Base-by-base conservation (phyloP, 2,329 filamentous ascomycete species). In the Talaromyces funiculosus region DNA sequence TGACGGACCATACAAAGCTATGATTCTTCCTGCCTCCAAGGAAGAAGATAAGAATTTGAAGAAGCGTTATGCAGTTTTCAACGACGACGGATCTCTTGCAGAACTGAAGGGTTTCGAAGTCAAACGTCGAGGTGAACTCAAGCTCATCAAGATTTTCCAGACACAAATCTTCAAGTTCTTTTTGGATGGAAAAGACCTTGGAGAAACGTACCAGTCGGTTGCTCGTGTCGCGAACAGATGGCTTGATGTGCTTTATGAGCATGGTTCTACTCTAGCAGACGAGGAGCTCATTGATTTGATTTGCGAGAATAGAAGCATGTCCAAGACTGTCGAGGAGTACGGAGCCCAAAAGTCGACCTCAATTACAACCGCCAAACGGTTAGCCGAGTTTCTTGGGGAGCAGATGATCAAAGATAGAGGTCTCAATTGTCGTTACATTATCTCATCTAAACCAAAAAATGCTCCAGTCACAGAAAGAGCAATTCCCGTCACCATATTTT, bases 371-470 rank as follows among this genome's bases (percentile, higher is more conserved):
- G 94, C 94, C 10, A 94, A 89, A 69, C 91, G 94, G 64, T 78
- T 99, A 43, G 94, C 94, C 37, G 94, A 99, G 70, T 99, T 99
- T 72, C 73, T 99, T 64, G 94, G 94, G 37, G 93, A 97, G 72
- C 92, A 96, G 71, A 99, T 99, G 95, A 87, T 97, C 69, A 99
- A 99, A 72, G 95, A 99, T 77, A 99, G 97, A 75, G 94, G 94
- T 3, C 76, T 99, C 67, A 99, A 99, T 79, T 99, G 94, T 86
- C 97, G 97, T 77, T 99, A 97, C 75, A 97, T 99, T 73, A 97
- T 99, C 70, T 96, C 92, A 56, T 84, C 91, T 14, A 86, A 84
- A 64, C 94, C 94, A 3, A 90, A 87, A 69, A 90, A 90, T 69
- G 90, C 93, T 0, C 93, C 94, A 1, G 92, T 99, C 63, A 99